Base-by-base conservation (phyloP, 371 early-diverging fungal genomes). In the Coemansia sp. region DNA sequence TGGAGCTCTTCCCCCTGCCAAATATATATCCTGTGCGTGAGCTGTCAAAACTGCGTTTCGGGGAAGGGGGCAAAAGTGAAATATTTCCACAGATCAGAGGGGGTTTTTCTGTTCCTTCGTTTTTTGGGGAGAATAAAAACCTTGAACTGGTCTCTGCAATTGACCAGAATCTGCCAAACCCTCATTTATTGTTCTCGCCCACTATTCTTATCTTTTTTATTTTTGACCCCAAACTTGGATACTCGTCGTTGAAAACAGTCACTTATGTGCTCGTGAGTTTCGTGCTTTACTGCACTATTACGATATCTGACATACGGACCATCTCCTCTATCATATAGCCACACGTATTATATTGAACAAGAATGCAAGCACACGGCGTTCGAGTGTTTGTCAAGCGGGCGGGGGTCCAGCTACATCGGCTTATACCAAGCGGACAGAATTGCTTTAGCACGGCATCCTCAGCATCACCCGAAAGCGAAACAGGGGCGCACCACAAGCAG, bases 381-480 rank as follows among this genome's bases (percentile, higher is more conserved):
- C 61, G 61, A 16, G 34, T 24, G 27, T 22, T 50, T 11, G 61
- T 11, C 37, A 37, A 10, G 37, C 37, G 37, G 37, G 37, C 37
- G 37, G 37, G 37, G 37, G 37, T 37, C 37, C 37, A 37, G 37
- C 37, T 37, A 37, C 37, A 37, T 8, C 37, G 10, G 10, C 37
- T 37, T 37, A 8, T 37, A 10, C 37, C 37, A 37, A 37, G 37
- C 37, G 37, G 37, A 10, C 37, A 37, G 37, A 37, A 37, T 10
- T n/a, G 54, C 7, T 61, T 67, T 48, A 61, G 59, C 61, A 61
- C 22, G 47, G 61, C 34, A 18, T 48, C 61, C 6, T 51, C 61
- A 4, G 60, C n/a, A 18, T 26, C 55, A 14, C 55, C 67, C 39
- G 61, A 24, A 37, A 63, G 34, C 37, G 50, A 61, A 26, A 1